A percentile compares a stretch with the other conserved stretches of the same genome.
Conservation (phyloP, 2,329 filamentous ascomycete genomes). For the Cercospora citrullina region DNA sequence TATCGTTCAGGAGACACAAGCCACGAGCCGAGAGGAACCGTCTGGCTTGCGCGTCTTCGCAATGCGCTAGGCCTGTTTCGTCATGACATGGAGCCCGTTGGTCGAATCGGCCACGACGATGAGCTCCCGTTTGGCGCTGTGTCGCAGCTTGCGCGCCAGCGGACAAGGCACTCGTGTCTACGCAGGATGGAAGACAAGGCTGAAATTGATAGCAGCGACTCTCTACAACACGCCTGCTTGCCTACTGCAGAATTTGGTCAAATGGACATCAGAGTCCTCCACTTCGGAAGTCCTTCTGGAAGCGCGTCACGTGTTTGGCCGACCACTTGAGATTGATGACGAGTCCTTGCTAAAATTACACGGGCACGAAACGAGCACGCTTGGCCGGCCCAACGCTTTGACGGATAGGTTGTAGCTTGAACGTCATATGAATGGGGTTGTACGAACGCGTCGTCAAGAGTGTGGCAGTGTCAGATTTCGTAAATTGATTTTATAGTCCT, state of each 20-base stretch:
- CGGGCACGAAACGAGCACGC: not conserved
- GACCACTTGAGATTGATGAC: not conserved
- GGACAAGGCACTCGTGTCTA: not conserved
- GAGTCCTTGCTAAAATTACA: conserved; percentile 16
- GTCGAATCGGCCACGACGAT: conserved; percentile 1
- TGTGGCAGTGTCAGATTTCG: not conserved
- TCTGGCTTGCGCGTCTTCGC: conserved; percentile 25
- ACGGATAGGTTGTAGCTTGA: not conserved
- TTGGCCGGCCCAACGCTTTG: conserved; percentile 17
- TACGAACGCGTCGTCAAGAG: not conserved
- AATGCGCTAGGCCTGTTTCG: conserved; percentile 21
- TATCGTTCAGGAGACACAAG: conserved; percentile 26
- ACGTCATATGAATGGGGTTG: not conserved
- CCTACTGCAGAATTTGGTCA: not conserved
- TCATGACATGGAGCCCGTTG: not conserved
- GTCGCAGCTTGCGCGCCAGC: not conserved
- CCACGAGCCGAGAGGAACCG: conserved; percentile 9
- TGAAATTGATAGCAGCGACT: not conserved
- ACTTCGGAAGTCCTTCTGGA: conserved; percentile 6
- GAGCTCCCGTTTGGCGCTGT: not conserved
- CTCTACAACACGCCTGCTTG: not conserved
- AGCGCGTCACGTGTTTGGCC: conserved; percentile 8
- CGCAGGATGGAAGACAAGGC: not conserved
- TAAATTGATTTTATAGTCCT: not conserved
- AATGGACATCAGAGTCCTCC: not conserved